Base-by-base conservation (phyloP, 2,329 filamentous ascomycete genomes). In the Epichloe amarillans region DNA sequence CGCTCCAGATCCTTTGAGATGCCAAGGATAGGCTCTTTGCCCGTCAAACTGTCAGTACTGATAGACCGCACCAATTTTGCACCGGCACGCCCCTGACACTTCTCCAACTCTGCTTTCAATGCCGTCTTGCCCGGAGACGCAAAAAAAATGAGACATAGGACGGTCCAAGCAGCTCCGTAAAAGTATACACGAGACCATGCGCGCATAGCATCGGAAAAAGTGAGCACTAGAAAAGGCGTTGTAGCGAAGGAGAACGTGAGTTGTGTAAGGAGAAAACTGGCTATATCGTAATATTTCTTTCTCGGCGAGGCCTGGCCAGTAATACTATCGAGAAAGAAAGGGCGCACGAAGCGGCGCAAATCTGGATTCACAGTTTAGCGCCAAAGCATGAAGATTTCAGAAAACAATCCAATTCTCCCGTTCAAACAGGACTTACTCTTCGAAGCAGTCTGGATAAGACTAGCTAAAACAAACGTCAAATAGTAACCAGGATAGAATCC, bases 401-500 rank as follows among this genome's bases (percentile, higher is more conserved):
- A 3, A 17, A 21, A 42, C 12, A 14, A 37, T 4, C 26, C 12
- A 15, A 6, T 26, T 26, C 36, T 35, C 38, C 14, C 7, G 37
- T 14, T 5, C 4, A 4, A 7, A 10, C 5, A 15, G 14, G n/a
- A 76, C 84, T 65, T 74, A 96, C 90, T 89, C 73, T 98, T 98
- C 50, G 93, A 90, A 17, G 84, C 84, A 2, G 89, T 96, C 64
- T 98, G 93, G 33, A 96, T 79, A 57, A 98, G 86, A 54, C 88
- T 89, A 1, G 87, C 93, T 7, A 97, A 75, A 40, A 97, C 71
- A 61, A 98, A 98, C 5, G 85, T 78, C 54, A 98, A 70, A 66
- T 97, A 97, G 68, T 98, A 98, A 5, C 93, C 93, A 0, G 93
- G 91, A 58, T 95, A 94, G 69, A 98, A 98, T 33, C 93, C 93